Percentiles rank a stretch among this genome's conserved stretches.
Evolutionary conservation across 306 rosid genomes (phyloP).

Genomic region (Canavalia gladiata): DNA sequence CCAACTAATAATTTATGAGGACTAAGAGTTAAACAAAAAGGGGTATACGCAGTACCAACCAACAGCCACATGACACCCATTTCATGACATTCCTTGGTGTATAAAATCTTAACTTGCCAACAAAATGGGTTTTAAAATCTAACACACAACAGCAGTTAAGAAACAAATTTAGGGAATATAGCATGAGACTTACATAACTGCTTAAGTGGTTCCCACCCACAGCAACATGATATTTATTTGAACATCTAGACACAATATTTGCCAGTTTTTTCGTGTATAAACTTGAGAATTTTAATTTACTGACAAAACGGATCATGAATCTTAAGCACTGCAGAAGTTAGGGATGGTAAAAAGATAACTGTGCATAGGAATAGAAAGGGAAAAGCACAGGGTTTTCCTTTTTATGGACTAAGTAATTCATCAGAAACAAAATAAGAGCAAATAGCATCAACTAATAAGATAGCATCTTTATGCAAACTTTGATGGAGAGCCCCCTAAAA

Average conservation of each 20-base stretch:
- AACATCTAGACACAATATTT: constrained; percentile 5
- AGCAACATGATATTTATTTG: constrained; percentile 13
- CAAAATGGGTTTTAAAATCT: background rate
- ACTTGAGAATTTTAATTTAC: constrained; percentile 3
- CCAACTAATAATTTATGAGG: background rate
- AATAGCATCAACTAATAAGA: background rate
- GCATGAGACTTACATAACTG: background rate
- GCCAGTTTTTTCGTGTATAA: background rate
- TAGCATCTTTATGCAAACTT: background rate
- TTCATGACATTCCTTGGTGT: background rate
- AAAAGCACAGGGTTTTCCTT: background rate
- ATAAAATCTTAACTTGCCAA: background rate
- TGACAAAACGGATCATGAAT: background rate
- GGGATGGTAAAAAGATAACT: constrained; percentile 4
- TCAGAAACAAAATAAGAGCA: background rate
- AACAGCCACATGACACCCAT: background rate
- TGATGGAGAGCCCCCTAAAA: background rate
- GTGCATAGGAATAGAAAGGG: background rate
- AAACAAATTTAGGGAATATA: background rate
- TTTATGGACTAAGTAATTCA: background rate
- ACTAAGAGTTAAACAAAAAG: background rate
- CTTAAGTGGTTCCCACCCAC: background rate
- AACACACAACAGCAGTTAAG: background rate
- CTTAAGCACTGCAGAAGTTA: background rate
- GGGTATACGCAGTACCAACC: background rate